Conservation (phyloP, 306 rosid genomes). For the Lotus japonicus region DNA sequence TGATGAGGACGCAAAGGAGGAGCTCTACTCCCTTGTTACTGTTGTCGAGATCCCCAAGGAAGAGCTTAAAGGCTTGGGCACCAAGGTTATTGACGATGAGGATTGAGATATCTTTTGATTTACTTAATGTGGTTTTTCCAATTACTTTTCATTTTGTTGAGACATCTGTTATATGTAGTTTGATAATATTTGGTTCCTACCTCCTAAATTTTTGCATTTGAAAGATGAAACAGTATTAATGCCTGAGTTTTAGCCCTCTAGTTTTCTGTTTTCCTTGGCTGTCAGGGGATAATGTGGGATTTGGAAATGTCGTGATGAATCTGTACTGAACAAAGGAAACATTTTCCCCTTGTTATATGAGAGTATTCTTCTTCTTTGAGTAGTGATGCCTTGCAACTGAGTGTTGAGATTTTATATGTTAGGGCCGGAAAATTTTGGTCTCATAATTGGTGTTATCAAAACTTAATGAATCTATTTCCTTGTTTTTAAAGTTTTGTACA, state of each 20-base stretch:
- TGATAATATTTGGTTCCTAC: not conserved
- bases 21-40: conserved; percentile 77
- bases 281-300: not conserved
- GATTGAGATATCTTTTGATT: conserved; percentile 27
- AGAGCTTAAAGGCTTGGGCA: conserved; percentile 71
- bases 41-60: conserved; percentile 78
- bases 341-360: too few relatives aligned
- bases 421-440: too few relatives aligned
- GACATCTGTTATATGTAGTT: not conserved
- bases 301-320: not conserved
- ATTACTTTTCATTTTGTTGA: not conserved
- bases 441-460: too few relatives aligned
- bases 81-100: conserved; percentile 81
- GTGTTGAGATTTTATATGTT: too few relatives aligned
- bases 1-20: conserved; percentile 93
- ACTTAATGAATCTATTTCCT: too few relatives aligned
- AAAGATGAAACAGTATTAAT: not conserved
- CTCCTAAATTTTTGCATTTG: not conserved
- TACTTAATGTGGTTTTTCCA: not conserved
- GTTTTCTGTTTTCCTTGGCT: too few relatives aligned
- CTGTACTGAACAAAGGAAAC: not conserved
- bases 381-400: not conserved
- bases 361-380: not conserved
- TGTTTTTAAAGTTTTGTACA: too few relatives aligned
- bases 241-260: not conserved